Base-by-base conservation (phyloP, 495 filamentous ascomycete species). In the Lophiostoma macrostomum region DNA sequence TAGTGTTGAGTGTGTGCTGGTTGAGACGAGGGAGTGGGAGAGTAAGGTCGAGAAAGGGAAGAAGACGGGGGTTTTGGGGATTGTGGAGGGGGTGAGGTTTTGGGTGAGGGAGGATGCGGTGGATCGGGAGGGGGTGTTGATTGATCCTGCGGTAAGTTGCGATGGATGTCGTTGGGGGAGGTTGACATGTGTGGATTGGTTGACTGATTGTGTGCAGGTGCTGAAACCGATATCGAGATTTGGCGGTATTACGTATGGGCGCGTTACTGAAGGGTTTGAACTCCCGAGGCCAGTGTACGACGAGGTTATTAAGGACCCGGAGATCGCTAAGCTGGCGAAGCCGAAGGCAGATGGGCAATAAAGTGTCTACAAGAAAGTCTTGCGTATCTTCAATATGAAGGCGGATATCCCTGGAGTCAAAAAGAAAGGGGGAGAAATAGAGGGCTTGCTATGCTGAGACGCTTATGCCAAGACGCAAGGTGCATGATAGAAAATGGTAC, bases 91-190 rank as follows among this genome's bases (percentile, higher is more conserved):
- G 0, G 80, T 85, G 31, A 73, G 82, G 22, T 96, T 98, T 63
- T 95, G 90, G 87, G 89, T 82, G 10, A 70, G 91, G 38, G 90
- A 96, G 65, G 91, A 96, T 73, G 89, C 88, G 10, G 72, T 96
- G 5, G 85, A 94, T 59, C 80, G 87, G 64, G 83, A 87, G 13
- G 78, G 74, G 63, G 87, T 80, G 52, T 49, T 84, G 22, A 73
- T 97, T 28, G 83, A 93, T 70, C 74, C 87, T 12, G 76, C 74
- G 38, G 68, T 71, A 52, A 16, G 58, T 54, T 14, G 25, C 19
- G 20, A 38, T 32, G 2, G 16, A 10, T 12, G 4, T 38, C 2
- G 3, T 20, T 36, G 18, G 27, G 11, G n/a, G 18, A n/a, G 19
- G 18, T 42, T 37, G 5, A 18, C 12, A 24, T 22, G 36, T n/a